These are phyloP conservation scores for Pittosporum tobira DNA, from an alignment of 129 eudicot species.

Conservation along the genomic window DNA sequence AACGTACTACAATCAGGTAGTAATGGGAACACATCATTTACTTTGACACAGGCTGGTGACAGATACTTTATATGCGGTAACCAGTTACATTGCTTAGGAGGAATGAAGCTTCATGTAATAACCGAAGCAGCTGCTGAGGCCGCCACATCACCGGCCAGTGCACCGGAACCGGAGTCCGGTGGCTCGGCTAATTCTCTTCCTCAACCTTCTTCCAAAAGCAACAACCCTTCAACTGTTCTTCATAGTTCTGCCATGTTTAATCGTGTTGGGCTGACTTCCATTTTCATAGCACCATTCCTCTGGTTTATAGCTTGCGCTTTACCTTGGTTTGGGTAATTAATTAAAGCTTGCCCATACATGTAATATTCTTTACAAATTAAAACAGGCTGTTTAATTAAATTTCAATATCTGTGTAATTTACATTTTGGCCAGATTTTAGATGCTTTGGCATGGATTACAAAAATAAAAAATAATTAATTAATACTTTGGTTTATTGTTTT, in stretches of 20 bases:
- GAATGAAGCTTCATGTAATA: conserved; percentile 60
- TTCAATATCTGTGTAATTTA: too few relatives aligned
- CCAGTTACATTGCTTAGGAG: conserved; percentile 56
- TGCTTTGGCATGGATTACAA: too few relatives aligned
- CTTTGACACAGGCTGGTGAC: conserved; percentile 44
- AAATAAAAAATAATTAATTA: too few relatives aligned
- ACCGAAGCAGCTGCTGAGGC: conserved; percentile 30
- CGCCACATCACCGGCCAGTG: conserved; percentile 31
- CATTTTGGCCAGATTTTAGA: too few relatives aligned
- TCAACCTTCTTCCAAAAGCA: conserved; percentile 45
- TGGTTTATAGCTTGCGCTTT: conserved; percentile 14
- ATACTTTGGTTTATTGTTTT: too few relatives aligned
- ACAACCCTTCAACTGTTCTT: conserved; percentile 27
- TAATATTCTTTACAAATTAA: too few relatives aligned
- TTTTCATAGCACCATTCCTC: conserved; percentile 13
- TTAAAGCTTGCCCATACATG: background rate
- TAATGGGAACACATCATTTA: conserved; percentile 56
- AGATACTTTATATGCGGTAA: conserved; percentile 54
- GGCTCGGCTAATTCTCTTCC: conserved; percentile 19
- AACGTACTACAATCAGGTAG: conserved; percentile 46
- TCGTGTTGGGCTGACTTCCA: conserved; percentile 9
- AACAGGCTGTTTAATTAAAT: too few relatives aligned
- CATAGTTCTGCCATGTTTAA: conserved; percentile 27
- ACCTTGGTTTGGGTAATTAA: conserved; percentile 14
- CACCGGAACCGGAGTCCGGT: conserved; percentile 35